phyloP scores from a whole-genome alignment of 768 basidiomycete genomes.

The Pleurotus giganteus region DNA sequence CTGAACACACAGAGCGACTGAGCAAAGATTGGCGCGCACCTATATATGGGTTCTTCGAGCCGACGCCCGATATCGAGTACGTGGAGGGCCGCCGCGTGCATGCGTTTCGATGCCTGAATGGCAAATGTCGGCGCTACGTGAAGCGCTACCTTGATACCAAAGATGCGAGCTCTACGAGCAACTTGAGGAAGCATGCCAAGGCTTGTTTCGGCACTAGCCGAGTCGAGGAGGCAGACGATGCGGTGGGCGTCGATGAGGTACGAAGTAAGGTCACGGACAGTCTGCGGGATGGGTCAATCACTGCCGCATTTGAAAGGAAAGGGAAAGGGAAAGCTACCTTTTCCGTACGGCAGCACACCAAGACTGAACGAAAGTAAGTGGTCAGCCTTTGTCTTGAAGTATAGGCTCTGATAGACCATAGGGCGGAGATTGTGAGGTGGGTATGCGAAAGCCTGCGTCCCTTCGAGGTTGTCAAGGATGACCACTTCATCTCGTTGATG shows the following conservation, averaged over 20 bases:
- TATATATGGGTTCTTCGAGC: slow-evolving; percentile 33
- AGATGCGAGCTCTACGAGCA: slow-evolving; percentile 27
- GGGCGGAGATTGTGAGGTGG: slow-evolving; percentile 32
- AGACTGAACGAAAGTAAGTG: slow-evolving; percentile 22
- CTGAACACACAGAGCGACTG: slow-evolving; percentile 17
- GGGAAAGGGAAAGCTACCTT: slow-evolving; percentile 28
- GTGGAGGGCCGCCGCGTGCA: slow-evolving; percentile 21
- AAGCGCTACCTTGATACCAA: slow-evolving; percentile 20
- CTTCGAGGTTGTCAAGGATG: slow-evolving; percentile 30
- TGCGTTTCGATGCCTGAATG: slow-evolving; percentile 24
- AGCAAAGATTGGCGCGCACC: slow-evolving; percentile 28
- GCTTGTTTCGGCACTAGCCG: slow-evolving; percentile 30
- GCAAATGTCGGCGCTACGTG: slow-evolving; percentile 17
- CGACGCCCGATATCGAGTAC: slow-evolving; percentile 17
- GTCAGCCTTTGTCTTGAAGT: too few species aligned
- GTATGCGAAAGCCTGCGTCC: slow-evolving; percentile 29
- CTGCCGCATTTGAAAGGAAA: slow-evolving; percentile 26
- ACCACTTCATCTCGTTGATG: slow-evolving; percentile 27
- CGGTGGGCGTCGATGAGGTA: slow-evolving; percentile 8
- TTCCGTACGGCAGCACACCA: slow-evolving; percentile 23
- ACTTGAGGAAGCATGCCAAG: slow-evolving; percentile 26
- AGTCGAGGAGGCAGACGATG: slow-evolving; percentile 13
- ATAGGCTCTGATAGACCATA: not conserved
- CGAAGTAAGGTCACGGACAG: slow-evolving; percentile 3
- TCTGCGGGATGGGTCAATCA: slow-evolving; percentile 20